These are phyloP conservation scores for Auxenochlorella pyrenoidosa DNA, from an alignment of 139 green algal genomes.

Conservation along the genomic window DNA sequence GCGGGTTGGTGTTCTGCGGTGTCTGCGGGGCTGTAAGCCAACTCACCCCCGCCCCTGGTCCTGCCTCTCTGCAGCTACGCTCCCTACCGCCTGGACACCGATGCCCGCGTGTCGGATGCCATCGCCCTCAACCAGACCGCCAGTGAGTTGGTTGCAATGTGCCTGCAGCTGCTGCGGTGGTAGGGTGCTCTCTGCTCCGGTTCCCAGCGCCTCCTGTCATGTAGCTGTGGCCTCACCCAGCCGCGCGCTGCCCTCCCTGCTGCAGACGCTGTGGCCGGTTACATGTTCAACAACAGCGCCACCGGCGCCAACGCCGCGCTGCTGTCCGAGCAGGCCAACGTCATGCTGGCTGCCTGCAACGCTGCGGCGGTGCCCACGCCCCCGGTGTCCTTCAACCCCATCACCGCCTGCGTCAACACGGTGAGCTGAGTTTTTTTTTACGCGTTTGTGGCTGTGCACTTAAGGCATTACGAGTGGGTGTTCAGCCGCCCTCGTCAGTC, in stretches of 20 bases:
- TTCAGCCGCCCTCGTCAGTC: too few species aligned
- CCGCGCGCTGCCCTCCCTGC: not conserved
- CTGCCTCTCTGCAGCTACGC: not conserved
- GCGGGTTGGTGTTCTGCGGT: too few species aligned
- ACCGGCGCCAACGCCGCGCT: not conserved
- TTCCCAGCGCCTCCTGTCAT: not conserved
- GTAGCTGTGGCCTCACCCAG: not conserved
- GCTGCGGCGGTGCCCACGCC: not conserved
- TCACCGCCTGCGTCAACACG: conserved; percentile 1
- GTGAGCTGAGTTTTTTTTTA: too few species aligned
- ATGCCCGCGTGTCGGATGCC: conserved; percentile 3
- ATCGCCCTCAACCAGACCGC: conserved; percentile 10
- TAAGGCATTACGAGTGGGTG: too few species aligned
- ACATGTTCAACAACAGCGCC: not conserved
- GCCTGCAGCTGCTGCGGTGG: too few species aligned
- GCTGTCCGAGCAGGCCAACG: not conserved
- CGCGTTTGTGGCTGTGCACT: too few species aligned
- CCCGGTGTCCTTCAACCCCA: not conserved
- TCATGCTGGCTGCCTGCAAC: not conserved
- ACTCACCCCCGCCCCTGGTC: too few species aligned
- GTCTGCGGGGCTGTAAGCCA: too few species aligned
- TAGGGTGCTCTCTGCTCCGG: too few species aligned
- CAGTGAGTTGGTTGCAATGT: not conserved
- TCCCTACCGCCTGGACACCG: conserved; percentile 8
- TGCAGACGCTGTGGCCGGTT: not conserved